Base-by-base conservation (phyloP, 1,284 basidiomycete genomes). In the Tausonia pullulans region DNA sequence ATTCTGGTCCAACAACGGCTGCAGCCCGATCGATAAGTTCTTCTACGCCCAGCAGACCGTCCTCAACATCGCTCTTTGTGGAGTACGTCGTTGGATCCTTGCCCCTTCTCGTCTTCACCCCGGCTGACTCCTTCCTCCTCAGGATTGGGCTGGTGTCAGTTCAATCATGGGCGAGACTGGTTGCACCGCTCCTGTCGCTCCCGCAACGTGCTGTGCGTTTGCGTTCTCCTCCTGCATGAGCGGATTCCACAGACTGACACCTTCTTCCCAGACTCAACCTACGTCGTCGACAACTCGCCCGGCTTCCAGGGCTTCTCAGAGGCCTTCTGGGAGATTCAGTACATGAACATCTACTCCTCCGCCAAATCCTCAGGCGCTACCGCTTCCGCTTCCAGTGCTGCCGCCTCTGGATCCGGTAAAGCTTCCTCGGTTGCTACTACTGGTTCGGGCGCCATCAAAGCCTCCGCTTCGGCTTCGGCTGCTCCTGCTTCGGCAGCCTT, bases 1-100 rank as follows among this genome's bases (percentile, higher is more conserved):
- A 0, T 85, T 84, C 69, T 90, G 84, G 81, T 82, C 84, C 0
- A 75, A 80, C 3, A 75, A 79, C 6, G 78, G 80, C n/a, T 90
- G 88, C 73, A 16, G 16, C 4, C 61, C 61, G 1, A 56, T 62
- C 40, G 49, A 53, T 3, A 46, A 62, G 39, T 62, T 41, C n/a
- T 43, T 62, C 27, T 44, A 11, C 6, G n/a, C 10, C 13, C 61
- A 62, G 40, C 46, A 55, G 75, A 81, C 61, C 79, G 86, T 49
- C 74, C 77, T 65, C 72, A 78, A 53, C 86, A 81, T 76, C 90
- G 89, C 55, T 13, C 55, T 57, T 49, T 62, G 61, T 7, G 61
- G 61, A 41, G 60, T 59, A 39, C 39, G 61, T 40, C 48, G 7
- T 16, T 39, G 13, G 4, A 8, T 16, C 4, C 13, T 44, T 40